A percentile compares a stretch with the other conserved stretches of the same genome.
Evolutionary conservation across 306 rosid genomes (phyloP).

Genomic region (Quillaja saponaria): DNA sequence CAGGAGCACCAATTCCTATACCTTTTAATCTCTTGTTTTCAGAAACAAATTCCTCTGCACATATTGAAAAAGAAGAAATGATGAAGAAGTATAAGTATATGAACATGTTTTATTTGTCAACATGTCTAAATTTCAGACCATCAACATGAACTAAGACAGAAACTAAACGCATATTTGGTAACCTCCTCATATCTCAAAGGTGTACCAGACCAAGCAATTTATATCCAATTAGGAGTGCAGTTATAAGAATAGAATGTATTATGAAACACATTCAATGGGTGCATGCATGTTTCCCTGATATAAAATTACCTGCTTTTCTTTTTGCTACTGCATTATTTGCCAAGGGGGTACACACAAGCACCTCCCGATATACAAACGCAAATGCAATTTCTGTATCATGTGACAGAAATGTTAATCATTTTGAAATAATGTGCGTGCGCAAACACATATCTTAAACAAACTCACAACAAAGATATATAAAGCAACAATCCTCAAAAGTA

Average conservation of each 20-base stretch:
- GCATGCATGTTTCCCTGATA: constrained; percentile 3
- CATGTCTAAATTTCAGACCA: background rate
- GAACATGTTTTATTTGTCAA: background rate
- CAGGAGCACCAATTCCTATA: constrained; percentile 92
- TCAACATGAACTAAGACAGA: background rate
- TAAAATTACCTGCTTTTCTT: constrained; percentile 76
- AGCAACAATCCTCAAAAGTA: constrained; percentile 15
- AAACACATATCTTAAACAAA: constrained; percentile 2
- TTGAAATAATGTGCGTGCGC: background rate
- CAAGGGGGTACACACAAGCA: constrained; percentile 32
- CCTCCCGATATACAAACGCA: constrained; percentile 90
- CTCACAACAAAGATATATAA: background rate
- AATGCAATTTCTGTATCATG: constrained; percentile 56
- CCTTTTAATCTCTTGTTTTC: constrained; percentile 90
- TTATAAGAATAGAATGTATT: constrained; percentile 10
- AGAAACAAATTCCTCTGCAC: constrained; percentile 57
- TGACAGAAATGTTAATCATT: constrained; percentile 24
- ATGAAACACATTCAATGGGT: constrained; percentile 15
- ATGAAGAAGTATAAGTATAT: background rate
- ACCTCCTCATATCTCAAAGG: background rate
- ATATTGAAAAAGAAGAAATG: constrained; percentile 2
- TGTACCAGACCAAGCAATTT: constrained; percentile 13
- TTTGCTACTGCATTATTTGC: constrained; percentile 55
- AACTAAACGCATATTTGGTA: background rate
- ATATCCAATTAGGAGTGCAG: constrained; percentile 6